Conservation (phyloP, 148 eudicot species). For the Chenopodium formosanum region DNA sequence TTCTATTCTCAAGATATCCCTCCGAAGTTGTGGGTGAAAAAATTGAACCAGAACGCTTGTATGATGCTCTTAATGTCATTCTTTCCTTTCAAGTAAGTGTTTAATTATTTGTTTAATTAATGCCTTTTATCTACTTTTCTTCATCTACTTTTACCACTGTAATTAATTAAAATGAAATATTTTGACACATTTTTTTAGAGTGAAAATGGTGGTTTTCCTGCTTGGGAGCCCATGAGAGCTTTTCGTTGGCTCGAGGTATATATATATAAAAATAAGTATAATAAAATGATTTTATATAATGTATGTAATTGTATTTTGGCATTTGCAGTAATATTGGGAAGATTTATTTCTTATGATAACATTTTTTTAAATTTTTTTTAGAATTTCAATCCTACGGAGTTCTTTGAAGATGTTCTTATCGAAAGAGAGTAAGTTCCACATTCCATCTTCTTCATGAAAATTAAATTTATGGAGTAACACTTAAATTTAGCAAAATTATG, state of each 20-base stretch:
- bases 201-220: slow-evolving; percentile 53
- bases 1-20: slow-evolving; percentile 48
- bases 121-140: no score
- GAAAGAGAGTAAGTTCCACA: slow-evolving; percentile 52
- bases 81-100: slow-evolving; percentile 51
- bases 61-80: slow-evolving; percentile 65
- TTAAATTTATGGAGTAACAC: no score
- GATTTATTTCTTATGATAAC: background rate
- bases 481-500: no score
- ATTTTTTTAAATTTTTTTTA: slow-evolving; percentile 17
- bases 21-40: slow-evolving; percentile 47
- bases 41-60: slow-evolving; percentile 38
- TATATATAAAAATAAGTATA: no score
- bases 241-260: slow-evolving; percentile 52
- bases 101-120: no score
- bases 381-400: slow-evolving; percentile 65
- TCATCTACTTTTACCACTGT: background rate
- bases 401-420: slow-evolving; percentile 58
- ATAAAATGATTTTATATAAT: no score
- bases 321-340: background rate
- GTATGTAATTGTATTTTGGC: no score
- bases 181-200: slow-evolving; percentile 29
- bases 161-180: background rate
- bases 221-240: slow-evolving; percentile 59
- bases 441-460: background rate